Evolutionary conservation across 441 rosid genomes (phyloP), one percentile per base, ranked within the genome.

Genomic region (Isatis lusitanica): DNA sequence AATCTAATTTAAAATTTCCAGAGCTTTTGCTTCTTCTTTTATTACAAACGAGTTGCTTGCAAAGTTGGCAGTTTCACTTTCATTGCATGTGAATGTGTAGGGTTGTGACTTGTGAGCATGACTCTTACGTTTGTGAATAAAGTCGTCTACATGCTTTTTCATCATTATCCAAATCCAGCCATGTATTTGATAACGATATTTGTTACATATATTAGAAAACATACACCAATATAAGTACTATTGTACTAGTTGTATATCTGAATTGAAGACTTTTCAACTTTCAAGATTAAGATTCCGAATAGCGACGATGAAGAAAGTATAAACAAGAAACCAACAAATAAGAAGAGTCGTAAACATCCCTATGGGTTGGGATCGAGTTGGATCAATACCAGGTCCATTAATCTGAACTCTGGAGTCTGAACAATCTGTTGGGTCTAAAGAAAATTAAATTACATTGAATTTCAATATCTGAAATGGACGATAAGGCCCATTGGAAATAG

Each of bases 81-180:
- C 74, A 35, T 68, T 36, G 71, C 74, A 60, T 61, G 83, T 71
- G 79, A 52, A 39, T n/a, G 81, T 36, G 80, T 77, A 53, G 74
- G 74, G 73, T 61, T 67, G 24, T 21, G 24, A 28, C 67, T 21
- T 21, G 24, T 21, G 63, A 63, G 26, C 60, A 51, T 66, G 80
- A 77, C 68, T 60, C 31, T 7, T 52, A 51, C 52, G 73, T 36
- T 21, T 60, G 59, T 59, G 73, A 70, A 76, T 70, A 70, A 58
- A 70, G 75, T 58, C 50, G 48, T 21, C n/a, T 70, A 15, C 71
- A 40, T 76, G 43, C 67, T 50, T 76, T 76, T 71, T 50, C 77
- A 50, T 77, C 77, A 52, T 66, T 71, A 65, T 71, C 80, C 30
- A 71, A 51, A 70, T 52, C 52, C 67, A 53, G 21, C 75, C 63